A percentile compares a stretch with the other conserved stretches of the same genome.
Evolutionary conservation across 768 basidiomycete species (phyloP).

Genomic region (Agaricus subrufescens): DNA sequence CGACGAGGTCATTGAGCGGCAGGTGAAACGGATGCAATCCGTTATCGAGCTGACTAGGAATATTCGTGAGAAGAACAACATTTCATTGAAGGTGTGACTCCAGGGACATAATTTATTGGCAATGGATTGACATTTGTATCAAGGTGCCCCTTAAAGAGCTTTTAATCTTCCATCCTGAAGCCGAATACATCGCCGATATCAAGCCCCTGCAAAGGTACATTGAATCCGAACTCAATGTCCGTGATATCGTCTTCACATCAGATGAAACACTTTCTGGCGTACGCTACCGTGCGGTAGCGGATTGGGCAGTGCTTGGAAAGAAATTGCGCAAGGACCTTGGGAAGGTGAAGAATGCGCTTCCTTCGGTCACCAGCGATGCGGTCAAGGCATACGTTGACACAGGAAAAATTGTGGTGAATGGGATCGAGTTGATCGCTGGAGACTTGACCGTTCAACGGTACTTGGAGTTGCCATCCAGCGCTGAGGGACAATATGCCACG

Average conservation of each 20-base stretch:
- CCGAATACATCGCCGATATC: constrained; percentile 81
- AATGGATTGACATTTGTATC: constrained; percentile 1
- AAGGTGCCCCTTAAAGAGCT: constrained; percentile 92
- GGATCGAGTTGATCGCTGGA: constrained; percentile 85
- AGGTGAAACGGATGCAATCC: constrained; percentile 91
- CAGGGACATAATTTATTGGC: background rate
- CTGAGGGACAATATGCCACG: constrained; percentile 66
- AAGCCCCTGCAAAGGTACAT: constrained; percentile 83
- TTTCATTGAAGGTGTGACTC: constrained; percentile 79
- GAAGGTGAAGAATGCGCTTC: constrained; percentile 85
- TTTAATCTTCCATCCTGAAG: constrained; percentile 87
- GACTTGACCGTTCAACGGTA: constrained; percentile 90
- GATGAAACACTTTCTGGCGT: constrained; percentile 86
- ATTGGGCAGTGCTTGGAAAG: constrained; percentile 91
- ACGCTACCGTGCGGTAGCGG: constrained; percentile 86
- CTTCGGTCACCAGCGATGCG: constrained; percentile 72
- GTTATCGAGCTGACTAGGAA: constrained; percentile 91
- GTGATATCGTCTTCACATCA: constrained; percentile 82
- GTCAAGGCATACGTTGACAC: constrained; percentile 72
- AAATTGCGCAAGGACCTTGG: constrained; percentile 91
- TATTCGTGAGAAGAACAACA: constrained; percentile 79
- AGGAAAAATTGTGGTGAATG: constrained; percentile 81
- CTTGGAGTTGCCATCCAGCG: constrained; percentile 67
- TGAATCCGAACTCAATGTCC: constrained; percentile 92
- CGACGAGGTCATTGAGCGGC: constrained; percentile 87